Evolutionary conservation across 768 basidiomycete genomes (phyloP).

Genomic region (Mycena crocata): DNA sequence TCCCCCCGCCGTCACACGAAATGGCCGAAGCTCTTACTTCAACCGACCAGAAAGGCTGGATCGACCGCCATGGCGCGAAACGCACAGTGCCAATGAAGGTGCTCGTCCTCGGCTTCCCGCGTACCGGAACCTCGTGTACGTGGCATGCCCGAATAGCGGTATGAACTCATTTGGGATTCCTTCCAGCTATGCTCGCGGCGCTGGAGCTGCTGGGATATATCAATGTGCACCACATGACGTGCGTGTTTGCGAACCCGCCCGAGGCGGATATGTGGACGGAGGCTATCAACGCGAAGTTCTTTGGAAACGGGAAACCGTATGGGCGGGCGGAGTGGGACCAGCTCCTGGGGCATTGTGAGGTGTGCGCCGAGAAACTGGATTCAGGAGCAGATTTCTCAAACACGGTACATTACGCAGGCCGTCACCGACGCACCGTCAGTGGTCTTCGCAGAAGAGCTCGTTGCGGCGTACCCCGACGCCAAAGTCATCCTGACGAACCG

Average conservation of each 20-base stretch:
- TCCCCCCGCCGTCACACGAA: too few relatives aligned
- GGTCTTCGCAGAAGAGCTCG: slow-evolving; percentile 6
- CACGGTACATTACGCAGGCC: not conserved
- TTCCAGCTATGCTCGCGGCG: too few relatives aligned
- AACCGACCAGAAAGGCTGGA: too few relatives aligned
- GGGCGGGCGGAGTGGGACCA: slow-evolving; percentile 17
- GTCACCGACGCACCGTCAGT: slow-evolving; percentile 2
- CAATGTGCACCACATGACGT: not conserved
- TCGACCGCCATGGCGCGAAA: too few relatives aligned
- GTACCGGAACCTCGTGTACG: too few relatives aligned
- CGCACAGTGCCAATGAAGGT: too few relatives aligned
- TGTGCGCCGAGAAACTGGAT: not conserved
- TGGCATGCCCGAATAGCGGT: too few relatives aligned
- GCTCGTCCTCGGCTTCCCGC: too few relatives aligned
- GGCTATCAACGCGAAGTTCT: slow-evolving; percentile 17
- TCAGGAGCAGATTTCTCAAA: not conserved
- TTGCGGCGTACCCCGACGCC: too few relatives aligned
- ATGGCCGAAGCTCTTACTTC: too few relatives aligned
- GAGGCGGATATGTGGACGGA: slow-evolving; percentile 19
- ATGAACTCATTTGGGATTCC: too few relatives aligned
- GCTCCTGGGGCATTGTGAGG: slow-evolving; percentile 12
- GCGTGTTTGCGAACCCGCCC: not conserved
- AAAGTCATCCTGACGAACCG: slow-evolving; percentile 9
- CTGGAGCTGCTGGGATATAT: too few relatives aligned
- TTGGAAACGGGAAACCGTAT: slow-evolving; percentile 13